Evolutionary conservation across 2,329 filamentous ascomycete species (phyloP).

Genomic region (Penicillium concentricum): DNA sequence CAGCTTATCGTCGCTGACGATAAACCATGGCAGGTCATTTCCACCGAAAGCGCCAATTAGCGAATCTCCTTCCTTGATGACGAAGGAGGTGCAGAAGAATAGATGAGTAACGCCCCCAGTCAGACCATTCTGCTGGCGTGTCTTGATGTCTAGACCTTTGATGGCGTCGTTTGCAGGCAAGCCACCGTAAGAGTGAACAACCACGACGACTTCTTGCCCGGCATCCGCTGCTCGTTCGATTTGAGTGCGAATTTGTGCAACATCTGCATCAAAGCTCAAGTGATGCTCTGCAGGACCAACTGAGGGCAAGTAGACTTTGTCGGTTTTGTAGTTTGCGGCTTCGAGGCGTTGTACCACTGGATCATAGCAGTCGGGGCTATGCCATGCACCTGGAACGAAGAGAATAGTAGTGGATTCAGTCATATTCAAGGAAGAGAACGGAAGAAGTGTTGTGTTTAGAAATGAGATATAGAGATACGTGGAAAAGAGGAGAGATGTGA

Average conservation of each 20-base stretch:
- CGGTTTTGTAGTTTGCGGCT: conserved; percentile 7
- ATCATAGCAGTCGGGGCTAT: conserved; percentile 5
- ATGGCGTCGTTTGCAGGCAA: conserved; percentile 7
- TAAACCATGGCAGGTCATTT: conserved; percentile 7
- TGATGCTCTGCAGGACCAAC: neutral
- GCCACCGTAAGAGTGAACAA: conserved; percentile 9
- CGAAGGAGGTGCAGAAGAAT: conserved; percentile 8
- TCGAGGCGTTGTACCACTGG: conserved; percentile 1
- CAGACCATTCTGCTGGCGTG: conserved; percentile 2
- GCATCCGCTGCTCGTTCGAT: neutral
- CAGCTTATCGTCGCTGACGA: neutral
- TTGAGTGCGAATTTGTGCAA: neutral
- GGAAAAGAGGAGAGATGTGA: neutral
- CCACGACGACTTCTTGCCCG: conserved; percentile 1
- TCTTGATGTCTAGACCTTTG: conserved; percentile 1
- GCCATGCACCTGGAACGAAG: conserved; percentile 9
- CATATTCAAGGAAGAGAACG: neutral
- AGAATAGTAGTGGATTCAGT: neutral
- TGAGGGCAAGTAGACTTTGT: conserved; percentile 3
- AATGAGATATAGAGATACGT: neutral
- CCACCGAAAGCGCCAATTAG: conserved; percentile 7
- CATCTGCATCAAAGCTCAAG: neutral
- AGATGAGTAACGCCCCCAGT: conserved; percentile 4
- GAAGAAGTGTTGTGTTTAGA: neutral
- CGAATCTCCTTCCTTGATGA: conserved; percentile 7